A percentile compares a stretch with the other conserved stretches of the same genome.
phyloP scores from a whole-genome alignment of 306 rosid genomes.

The Trifolium repens region DNA sequence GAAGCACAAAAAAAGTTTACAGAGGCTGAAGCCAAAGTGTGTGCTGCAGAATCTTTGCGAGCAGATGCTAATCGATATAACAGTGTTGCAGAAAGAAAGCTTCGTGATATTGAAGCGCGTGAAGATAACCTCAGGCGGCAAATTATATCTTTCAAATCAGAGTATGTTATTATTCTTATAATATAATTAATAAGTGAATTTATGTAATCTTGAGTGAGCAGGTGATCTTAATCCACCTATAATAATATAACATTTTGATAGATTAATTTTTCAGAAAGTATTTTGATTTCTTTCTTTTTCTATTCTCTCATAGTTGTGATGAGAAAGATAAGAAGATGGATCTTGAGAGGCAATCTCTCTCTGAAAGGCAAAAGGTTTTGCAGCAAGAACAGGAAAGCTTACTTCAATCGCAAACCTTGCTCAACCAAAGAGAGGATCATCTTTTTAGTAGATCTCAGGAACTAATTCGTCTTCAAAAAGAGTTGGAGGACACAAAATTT shows the following conservation, averaged over 20 bases:
- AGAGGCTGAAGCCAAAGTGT: conserved; percentile 76
- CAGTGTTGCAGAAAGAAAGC: conserved; percentile 78
- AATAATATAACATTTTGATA: conserved; percentile 27
- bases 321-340: conserved; percentile 78
- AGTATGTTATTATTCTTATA: conserved; percentile 58
- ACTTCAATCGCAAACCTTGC: conserved; percentile 78
- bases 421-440: conserved; percentile 80
- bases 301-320: conserved; percentile 62
- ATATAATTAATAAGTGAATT: neutral
- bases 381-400: conserved; percentile 87
- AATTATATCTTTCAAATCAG: conserved; percentile 70
- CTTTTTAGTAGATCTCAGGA: conserved; percentile 73
- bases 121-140: conserved; percentile 90
- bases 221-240: conserved; percentile 23
- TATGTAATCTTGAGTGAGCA: conserved; percentile 13
- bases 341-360: conserved; percentile 79
- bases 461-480: conserved; percentile 70
- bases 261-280: conserved; percentile 33
- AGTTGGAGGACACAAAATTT: conserved; percentile 63
- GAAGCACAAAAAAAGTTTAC: conserved; percentile 69
- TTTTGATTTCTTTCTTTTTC: conserved; percentile 29
- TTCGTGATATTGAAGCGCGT: conserved; percentile 88
- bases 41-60: conserved; percentile 75
- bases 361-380: conserved; percentile 80
- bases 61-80: conserved; percentile 73